Base-by-base conservation (phyloP, 108 stramenopile genomes). In the Nitzschia sp. region DNA sequence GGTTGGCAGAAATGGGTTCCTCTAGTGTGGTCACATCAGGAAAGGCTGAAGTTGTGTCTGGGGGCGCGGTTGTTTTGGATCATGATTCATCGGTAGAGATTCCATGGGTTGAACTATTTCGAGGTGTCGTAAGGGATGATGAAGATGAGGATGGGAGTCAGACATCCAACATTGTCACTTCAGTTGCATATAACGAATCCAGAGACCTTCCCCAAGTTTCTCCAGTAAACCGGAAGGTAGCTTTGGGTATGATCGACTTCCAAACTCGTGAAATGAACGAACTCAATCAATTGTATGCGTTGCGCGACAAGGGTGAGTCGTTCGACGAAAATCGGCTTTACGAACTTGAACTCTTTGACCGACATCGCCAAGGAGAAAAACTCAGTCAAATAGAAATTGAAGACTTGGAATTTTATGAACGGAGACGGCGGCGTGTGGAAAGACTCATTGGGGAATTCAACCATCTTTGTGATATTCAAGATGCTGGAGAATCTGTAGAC, bases 311-410 rank as follows among this genome's bases (percentile, higher is more conserved):
- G 3, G 70, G 70, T 0, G 52, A 71, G 26, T 2, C 11, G 5
- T 63, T 63, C 10, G 70, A 71, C 48, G 61, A 62, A 54, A 52
- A 71, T 63, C 50, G 70, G 0, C 52, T 71, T 8, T 63, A 63
- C 38, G 52, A 53, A 41, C n/a, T 71, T 2, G 70, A 63, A 20
- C 60, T 71, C 8, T 52, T 71, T 25, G 61, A 63, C 15, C 39
- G 61, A 10, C 20, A 37, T 24, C n/a, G 70, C 0, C 61, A 43
- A 1, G 70, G 70, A 14, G 70, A 71, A 39, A 0, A 37, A 0
- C 51, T 71, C 19, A 63, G 40, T 10, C 20, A 1, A 11, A 54
- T 38, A 10, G 70, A 71, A 19, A 2, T 53, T 0, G 61, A 71
- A 34, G 70, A 71, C 34, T 25, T 70, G 42, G 57, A 59, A 5